Conservation (phyloP, 768 basidiomycete genomes). For the Mycena indigotica region DNA sequence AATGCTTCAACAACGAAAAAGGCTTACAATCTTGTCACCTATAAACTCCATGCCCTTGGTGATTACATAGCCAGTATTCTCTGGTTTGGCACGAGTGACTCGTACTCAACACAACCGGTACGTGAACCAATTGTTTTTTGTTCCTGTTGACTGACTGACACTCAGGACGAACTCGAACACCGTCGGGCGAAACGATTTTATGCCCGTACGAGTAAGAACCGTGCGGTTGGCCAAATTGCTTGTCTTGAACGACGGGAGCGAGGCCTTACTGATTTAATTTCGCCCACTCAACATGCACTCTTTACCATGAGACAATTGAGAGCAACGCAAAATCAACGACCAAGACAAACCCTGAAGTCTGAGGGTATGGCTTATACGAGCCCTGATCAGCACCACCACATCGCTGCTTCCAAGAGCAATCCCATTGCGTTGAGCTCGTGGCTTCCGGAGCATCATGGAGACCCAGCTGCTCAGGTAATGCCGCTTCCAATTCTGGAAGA, state of each 20-base stretch:
- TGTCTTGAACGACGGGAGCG: conserved; percentile 13
- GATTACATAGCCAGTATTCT: conserved; percentile 20
- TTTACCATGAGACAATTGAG: background rate
- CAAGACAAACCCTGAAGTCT: background rate
- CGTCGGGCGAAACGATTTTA: conserved; percentile 36
- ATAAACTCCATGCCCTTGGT: conserved; percentile 37
- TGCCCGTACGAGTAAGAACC: conserved; percentile 31
- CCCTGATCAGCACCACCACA: conserved; percentile 13
- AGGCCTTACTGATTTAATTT: background rate
- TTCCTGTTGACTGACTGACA: background rate
- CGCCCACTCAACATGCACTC: background rate
- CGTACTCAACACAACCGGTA: conserved; percentile 34
- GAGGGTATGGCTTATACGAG: conserved; percentile 5
- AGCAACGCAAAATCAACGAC: background rate
- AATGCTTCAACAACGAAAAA: background rate
- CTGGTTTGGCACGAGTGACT: conserved; percentile 36
- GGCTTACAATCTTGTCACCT: conserved; percentile 32
- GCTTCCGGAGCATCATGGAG: conserved; percentile 6
- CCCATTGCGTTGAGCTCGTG: background rate
- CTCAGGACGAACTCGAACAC: conserved; percentile 43
- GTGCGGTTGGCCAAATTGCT: conserved; percentile 27
- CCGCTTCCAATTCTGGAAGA: background rate
- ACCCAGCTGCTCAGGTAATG: conserved; percentile 23
- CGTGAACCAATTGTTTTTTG: conserved; percentile 3
- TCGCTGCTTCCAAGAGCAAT: conserved; percentile 15